A percentile compares a stretch with the other conserved stretches of the same genome.
phyloP scores from a whole-genome alignment of 192 early-diverging fungal genomes.

The Rhizoclosmatium sp. region DNA sequence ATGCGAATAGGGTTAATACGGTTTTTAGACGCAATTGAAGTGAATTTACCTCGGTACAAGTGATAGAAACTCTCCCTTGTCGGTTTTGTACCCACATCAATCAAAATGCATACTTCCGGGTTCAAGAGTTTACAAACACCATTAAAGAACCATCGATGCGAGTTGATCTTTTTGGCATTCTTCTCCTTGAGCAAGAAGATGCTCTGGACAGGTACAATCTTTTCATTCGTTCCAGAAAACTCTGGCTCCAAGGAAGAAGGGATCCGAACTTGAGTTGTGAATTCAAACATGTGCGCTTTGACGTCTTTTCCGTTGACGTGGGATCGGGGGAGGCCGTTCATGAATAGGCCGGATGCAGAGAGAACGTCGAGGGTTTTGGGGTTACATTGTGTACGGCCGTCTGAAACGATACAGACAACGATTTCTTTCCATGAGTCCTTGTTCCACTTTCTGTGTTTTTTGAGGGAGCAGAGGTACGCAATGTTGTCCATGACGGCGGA shows the following conservation, averaged over 20 bases:
- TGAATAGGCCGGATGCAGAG: constrained; percentile 68
- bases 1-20: neutral
- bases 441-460: constrained; percentile 63
- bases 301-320: constrained; percentile 55
- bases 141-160: constrained; percentile 78
- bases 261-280: constrained; percentile 55
- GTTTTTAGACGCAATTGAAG: constrained; percentile 43
- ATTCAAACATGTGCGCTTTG: constrained; percentile 63
- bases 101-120: constrained; percentile 72
- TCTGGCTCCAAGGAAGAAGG: constrained; percentile 37
- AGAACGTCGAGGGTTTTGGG: constrained; percentile 75
- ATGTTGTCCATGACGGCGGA: constrained; percentile 72
- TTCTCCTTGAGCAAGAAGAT: constrained; percentile 67
- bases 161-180: constrained; percentile 71
- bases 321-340: constrained; percentile 54
- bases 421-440: constrained; percentile 75
- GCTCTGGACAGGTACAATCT: constrained; percentile 55
- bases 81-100: constrained; percentile 81
- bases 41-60: constrained; percentile 53
- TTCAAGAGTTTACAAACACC: constrained; percentile 71
- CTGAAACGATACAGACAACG: constrained; percentile 76
- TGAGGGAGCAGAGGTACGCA: constrained; percentile 62
- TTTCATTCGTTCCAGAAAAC: constrained; percentile 27
- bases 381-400: constrained; percentile 80
- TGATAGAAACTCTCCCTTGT: constrained; percentile 62